A percentile compares a stretch with the other conserved stretches of the same genome.
Conservation (phyloP, 2,329 filamentous ascomycete genomes). For the Domatiomyces catenatus region DNA sequence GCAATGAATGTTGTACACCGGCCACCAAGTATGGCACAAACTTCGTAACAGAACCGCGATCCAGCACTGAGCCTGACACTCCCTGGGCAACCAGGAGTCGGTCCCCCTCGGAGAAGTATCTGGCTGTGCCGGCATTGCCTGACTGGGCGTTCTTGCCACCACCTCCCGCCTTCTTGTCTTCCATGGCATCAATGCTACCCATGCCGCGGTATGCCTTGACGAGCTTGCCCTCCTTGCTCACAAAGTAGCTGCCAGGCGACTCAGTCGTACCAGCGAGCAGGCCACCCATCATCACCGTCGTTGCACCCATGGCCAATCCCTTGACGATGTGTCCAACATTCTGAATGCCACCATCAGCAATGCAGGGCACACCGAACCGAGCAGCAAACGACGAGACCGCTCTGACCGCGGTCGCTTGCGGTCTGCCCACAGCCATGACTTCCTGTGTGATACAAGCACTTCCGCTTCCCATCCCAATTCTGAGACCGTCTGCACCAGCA, state of each 20-base stretch:
- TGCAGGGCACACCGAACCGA: slow-evolving; percentile 90
- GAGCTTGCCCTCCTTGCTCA: slow-evolving; percentile 89
- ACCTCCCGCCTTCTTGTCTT: slow-evolving; percentile 90
- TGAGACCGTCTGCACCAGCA: slow-evolving; percentile 86
- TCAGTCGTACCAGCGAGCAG: slow-evolving; percentile 93
- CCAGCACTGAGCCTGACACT: slow-evolving; percentile 56
- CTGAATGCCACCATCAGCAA: slow-evolving; percentile 93
- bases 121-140: slow-evolving; percentile 85
- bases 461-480: slow-evolving; percentile 97
- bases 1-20: slow-evolving; percentile 91
- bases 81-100: slow-evolving; percentile 90
- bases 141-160: slow-evolving; percentile 48
- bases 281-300: slow-evolving; percentile 98
- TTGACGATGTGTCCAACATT: slow-evolving; percentile 99
- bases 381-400: slow-evolving; percentile 79
- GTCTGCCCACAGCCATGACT: slow-evolving; percentile 96
- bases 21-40: slow-evolving; percentile 93
- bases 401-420: slow-evolving; percentile 85
- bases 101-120: slow-evolving; percentile 97
- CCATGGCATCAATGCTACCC: slow-evolving; percentile 98
- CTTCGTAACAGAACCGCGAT: slow-evolving; percentile 64
- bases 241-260: slow-evolving; percentile 90
- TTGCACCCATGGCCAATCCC: slow-evolving; percentile 83
- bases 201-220: slow-evolving; percentile 99
- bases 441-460: slow-evolving; percentile 98